phyloP scores from a whole-genome alignment of 2,329 filamentous ascomycete species.

The Paecilomyces dactylethromorphus region DNA sequence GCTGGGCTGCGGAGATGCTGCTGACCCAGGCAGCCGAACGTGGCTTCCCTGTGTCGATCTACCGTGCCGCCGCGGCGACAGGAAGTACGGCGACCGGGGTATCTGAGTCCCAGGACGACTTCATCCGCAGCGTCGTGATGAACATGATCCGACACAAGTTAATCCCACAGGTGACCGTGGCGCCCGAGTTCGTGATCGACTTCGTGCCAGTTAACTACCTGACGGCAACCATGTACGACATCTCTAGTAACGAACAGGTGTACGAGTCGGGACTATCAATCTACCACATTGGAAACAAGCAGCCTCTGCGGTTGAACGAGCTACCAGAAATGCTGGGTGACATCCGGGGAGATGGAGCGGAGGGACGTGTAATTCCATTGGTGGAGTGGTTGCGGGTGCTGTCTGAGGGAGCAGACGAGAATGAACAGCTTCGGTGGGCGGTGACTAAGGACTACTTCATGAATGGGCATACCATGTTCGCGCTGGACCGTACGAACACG shows the following conservation, averaged over 20 bases:
- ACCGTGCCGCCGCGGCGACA: neutral
- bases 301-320: neutral
- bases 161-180: neutral
- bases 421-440: neutral
- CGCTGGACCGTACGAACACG: neutral
- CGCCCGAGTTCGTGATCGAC: neutral
- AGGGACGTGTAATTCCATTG: neutral
- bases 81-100: neutral
- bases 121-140: neutral
- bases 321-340: neutral
- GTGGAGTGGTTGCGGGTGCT: neutral
- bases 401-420: neutral
- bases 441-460: neutral
- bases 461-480: neutral
- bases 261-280: neutral
- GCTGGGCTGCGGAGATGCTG: neutral
- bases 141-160: neutral
- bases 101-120: neutral
- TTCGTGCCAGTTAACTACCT: neutral
- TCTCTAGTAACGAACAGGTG: neutral
- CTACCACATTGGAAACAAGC: neutral
- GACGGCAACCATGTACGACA: neutral
- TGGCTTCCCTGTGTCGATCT: neutral
- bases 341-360: neutral
- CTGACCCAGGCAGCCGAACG: neutral